phyloP scores from a whole-genome alignment of 345 rosid species.

The Bretschneidera sinensis region DNA sequence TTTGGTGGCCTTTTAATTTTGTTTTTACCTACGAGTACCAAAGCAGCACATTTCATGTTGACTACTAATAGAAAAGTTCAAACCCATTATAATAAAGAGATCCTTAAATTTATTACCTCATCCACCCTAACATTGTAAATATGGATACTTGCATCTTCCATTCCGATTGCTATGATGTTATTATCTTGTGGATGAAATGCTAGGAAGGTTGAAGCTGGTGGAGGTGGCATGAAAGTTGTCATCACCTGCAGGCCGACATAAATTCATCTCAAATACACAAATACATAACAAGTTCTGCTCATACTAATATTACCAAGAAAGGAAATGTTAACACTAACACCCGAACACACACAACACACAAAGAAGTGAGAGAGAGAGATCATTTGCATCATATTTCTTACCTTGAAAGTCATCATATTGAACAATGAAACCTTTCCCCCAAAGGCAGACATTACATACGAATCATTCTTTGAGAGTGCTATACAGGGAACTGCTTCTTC shows the following conservation, averaged over 20 bases:
- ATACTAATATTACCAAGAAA: too few relatives aligned
- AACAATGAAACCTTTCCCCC: conserved; percentile 91
- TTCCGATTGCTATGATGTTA: conserved; percentile 84
- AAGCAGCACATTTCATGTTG: neutral
- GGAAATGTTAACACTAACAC: too few relatives aligned
- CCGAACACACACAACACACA: too few relatives aligned
- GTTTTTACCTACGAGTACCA: conserved; percentile 53
- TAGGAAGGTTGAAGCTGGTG: conserved; percentile 78
- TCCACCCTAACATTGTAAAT: conserved; percentile 79
- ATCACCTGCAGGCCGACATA: conserved; percentile 57
- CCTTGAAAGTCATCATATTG: conserved; percentile 94
- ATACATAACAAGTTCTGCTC: too few relatives aligned
- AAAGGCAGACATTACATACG: conserved; percentile 85
- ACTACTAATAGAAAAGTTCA: too few relatives aligned
- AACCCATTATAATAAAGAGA: too few relatives aligned
- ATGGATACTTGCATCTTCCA: conserved; percentile 84
- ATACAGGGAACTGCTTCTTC: conserved; percentile 89
- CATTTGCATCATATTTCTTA: conserved; percentile 9
- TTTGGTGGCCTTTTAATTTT: conserved; percentile 82
- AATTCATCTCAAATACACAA: too few relatives aligned
- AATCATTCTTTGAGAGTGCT: conserved; percentile 88
- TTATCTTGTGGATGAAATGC: conserved; percentile 91
- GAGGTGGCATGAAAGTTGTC: conserved; percentile 84
- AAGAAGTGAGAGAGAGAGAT: too few relatives aligned
- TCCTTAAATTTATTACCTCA: conserved; percentile 40